phyloP scores from a whole-genome alignment of 2,329 filamentous ascomycete species.

The Dryadomyces sulphureus region DNA sequence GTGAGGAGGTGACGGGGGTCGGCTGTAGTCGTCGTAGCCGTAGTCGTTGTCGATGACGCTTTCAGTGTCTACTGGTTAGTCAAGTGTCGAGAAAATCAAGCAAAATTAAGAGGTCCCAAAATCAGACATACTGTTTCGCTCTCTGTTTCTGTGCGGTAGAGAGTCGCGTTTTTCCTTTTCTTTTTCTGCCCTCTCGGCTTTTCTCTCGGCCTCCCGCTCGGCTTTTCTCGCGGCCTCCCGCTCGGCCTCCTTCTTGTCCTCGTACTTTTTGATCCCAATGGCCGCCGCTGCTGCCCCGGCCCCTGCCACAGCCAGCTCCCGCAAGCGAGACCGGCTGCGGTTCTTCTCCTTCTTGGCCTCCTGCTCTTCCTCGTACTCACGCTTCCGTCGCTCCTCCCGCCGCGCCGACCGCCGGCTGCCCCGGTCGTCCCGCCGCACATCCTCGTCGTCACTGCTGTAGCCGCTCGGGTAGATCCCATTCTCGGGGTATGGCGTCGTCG shows the following conservation, averaged over 20 bases:
- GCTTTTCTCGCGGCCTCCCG: conserved; percentile 7
- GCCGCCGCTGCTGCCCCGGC: conserved; percentile 44
- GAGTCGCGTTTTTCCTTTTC: background rate
- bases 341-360: conserved; percentile 9
- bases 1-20: conserved; percentile 30
- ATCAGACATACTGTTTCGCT: background rate
- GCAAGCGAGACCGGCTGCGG: conserved; percentile 34
- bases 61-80: conserved; percentile 14
- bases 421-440: conserved; percentile 10
- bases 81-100: background rate
- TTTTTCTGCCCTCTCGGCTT: background rate
- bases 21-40: conserved; percentile 20
- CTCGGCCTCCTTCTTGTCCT: conserved; percentile 25
- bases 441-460: conserved; percentile 33
- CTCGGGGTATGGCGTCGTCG: conserved; percentile 20
- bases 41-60: conserved; percentile 20
- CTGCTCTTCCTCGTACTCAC: background rate
- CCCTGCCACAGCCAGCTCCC: conserved; percentile 39
- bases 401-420: too few species aligned
- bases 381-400: background rate
- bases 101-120: too few species aligned
- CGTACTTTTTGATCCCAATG: conserved; percentile 46
- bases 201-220: background rate
- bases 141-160: too few species aligned
- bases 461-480: conserved; percentile 12